Conservation (phyloP, 2,329 filamentous ascomycete species). For the Cadophora malorum region DNA sequence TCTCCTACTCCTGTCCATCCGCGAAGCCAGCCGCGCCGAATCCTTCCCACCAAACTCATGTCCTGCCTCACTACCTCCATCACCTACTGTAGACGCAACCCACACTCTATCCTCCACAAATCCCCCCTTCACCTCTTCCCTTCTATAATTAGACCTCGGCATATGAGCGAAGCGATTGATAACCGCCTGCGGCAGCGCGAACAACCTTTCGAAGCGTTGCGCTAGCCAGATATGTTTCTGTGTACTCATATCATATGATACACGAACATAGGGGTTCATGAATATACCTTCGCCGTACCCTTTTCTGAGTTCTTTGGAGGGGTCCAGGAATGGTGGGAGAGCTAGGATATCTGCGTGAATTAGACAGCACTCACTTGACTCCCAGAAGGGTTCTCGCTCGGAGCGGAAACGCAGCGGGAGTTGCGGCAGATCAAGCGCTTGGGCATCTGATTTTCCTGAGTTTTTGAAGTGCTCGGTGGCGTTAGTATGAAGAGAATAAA, state of each 20-base stretch:
- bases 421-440: too few species aligned
- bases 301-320: neutral
- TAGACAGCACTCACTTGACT: neutral
- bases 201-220: neutral
- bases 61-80: too few species aligned
- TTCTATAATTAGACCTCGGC: neutral
- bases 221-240: neutral
- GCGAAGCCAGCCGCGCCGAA: too few species aligned
- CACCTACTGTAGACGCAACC: too few species aligned
- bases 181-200: neutral
- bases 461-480: neutral
- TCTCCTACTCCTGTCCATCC: too few species aligned
- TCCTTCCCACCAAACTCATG: too few species aligned
- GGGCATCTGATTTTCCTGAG: too few species aligned
- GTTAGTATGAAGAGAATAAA: too few species aligned
- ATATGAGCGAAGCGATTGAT: neutral
- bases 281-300: neutral
- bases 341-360: neutral
- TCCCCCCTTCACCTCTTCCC: neutral
- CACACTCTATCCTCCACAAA: neutral
- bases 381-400: neutral
- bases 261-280: conserved; percentile 1
- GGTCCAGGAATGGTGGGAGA: too few species aligned
- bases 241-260: neutral
- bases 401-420: neutral